phyloP scores from a whole-genome alignment of 805 yeast genomes.

The Teunomyces cretensis region DNA sequence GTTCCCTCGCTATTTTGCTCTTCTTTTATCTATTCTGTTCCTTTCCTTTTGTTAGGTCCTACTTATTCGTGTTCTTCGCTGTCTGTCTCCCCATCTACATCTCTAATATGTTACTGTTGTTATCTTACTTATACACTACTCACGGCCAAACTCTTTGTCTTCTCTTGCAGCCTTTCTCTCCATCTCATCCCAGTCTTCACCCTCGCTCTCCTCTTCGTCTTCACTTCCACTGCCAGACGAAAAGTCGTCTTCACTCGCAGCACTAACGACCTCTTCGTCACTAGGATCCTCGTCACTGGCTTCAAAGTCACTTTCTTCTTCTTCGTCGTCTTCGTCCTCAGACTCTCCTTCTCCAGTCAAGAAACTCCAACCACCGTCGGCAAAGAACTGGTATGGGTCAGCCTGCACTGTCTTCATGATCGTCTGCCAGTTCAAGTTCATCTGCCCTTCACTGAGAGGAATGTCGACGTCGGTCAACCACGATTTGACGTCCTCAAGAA shows the following conservation, averaged over 20 bases:
- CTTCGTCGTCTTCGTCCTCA: constrained; percentile 65
- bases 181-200: constrained; percentile 62
- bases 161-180: constrained; percentile 56
- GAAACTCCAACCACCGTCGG: constrained; percentile 95
- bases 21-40: too few species aligned
- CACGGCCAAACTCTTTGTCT: constrained; percentile 34
- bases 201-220: constrained; percentile 34
- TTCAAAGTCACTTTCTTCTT: constrained; percentile 71
- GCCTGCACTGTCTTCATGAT: constrained; percentile 92
- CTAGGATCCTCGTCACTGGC: constrained; percentile 59
- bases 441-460: constrained; percentile 91
- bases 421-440: constrained; percentile 92
- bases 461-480: constrained; percentile 98
- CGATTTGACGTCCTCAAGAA: constrained; percentile 86
- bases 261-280: constrained; percentile 62
- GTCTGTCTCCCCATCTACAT: too few species aligned
- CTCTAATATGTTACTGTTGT: too few species aligned
- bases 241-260: constrained; percentile 42
- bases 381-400: constrained; percentile 92
- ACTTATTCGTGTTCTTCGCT: too few species aligned
- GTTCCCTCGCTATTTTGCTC: too few species aligned
- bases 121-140: constrained; percentile 11
- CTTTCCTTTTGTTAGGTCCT: too few species aligned
- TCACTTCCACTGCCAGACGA: constrained; percentile 38
- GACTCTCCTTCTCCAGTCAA: constrained; percentile 81